Conservation (phyloP, 129 eudicot genomes). For the Gnaphalium uliginosum region DNA sequence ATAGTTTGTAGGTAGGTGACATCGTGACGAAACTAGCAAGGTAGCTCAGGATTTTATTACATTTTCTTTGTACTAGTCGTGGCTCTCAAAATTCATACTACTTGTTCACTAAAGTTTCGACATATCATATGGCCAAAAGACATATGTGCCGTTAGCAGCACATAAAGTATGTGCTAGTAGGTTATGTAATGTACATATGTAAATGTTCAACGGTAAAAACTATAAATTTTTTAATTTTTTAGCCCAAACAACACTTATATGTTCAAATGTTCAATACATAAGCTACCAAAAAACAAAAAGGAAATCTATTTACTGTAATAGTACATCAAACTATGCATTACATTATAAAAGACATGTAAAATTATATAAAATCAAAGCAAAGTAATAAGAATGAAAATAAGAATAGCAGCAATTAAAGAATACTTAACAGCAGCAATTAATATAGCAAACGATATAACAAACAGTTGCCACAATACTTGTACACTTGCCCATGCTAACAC, state of each 20-base stretch:
- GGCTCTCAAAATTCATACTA: not conserved
- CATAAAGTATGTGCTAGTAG: too few species aligned
- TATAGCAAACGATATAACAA: not conserved
- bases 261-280: too few species aligned
- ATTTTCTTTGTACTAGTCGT: not conserved
- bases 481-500: conserved; percentile 22
- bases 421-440: not conserved
- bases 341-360: not conserved
- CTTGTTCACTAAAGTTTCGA: not conserved
- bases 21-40: conserved; percentile 11
- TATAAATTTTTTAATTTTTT: too few species aligned
- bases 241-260: not conserved
- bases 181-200: not conserved
- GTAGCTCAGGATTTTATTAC: conserved; percentile 7
- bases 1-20: conserved; percentile 23
- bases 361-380: conserved; percentile 42
- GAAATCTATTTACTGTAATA: too few species aligned
- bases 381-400: conserved; percentile 67
- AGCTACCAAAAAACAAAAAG: too few species aligned
- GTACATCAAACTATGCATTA: not conserved
- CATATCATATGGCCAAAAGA: not conserved
- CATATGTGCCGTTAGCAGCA: too few species aligned
- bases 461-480: conserved; percentile 42
- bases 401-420: not conserved
- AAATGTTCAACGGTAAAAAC: not conserved